Percentiles rank a stretch among this genome's conserved stretches.
Evolutionary conservation across 2,329 filamentous ascomycete genomes (phyloP).

Genomic region (Sarocladiaceae sp.): DNA sequence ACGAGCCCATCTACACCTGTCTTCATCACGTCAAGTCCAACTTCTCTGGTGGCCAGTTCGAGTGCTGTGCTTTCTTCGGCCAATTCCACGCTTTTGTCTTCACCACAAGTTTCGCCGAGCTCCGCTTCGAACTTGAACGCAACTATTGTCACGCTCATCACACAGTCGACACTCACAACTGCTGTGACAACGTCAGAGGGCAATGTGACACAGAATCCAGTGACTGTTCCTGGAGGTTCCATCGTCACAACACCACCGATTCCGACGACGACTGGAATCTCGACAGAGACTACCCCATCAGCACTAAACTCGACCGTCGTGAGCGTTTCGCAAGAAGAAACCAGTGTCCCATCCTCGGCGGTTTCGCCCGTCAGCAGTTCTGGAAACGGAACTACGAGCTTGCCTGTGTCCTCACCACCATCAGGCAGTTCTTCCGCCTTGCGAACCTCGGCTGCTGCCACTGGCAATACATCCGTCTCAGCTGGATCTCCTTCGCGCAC

Average conservation of each 20-base stretch:
- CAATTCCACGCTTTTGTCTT: neutral
- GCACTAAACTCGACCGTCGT: neutral
- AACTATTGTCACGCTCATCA: neutral
- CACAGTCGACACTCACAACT: neutral
- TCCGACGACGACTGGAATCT: neutral
- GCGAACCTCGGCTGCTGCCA: neutral
- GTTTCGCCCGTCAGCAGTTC: too few relatives aligned
- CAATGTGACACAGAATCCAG: neutral
- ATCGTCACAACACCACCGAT: neutral
- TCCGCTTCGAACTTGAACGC: neutral
- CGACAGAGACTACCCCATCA: neutral
- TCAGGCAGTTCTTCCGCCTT: neutral
- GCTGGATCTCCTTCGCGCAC: neutral
- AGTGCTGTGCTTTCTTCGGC: too few relatives aligned
- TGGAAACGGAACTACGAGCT: neutral
- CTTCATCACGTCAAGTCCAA: neutral
- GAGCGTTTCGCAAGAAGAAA: too few relatives aligned
- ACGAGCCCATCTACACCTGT: neutral
- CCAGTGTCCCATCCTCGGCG: too few relatives aligned
- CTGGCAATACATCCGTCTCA: neutral
- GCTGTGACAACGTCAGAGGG: neutral
- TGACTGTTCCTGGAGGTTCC: neutral
- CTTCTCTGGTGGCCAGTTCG: neutral
- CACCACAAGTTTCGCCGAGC: neutral
- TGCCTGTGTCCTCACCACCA: neutral